Conservation (phyloP, 2,329 filamentous ascomycete genomes). For the Ramularia collo-cygni region DNA sequence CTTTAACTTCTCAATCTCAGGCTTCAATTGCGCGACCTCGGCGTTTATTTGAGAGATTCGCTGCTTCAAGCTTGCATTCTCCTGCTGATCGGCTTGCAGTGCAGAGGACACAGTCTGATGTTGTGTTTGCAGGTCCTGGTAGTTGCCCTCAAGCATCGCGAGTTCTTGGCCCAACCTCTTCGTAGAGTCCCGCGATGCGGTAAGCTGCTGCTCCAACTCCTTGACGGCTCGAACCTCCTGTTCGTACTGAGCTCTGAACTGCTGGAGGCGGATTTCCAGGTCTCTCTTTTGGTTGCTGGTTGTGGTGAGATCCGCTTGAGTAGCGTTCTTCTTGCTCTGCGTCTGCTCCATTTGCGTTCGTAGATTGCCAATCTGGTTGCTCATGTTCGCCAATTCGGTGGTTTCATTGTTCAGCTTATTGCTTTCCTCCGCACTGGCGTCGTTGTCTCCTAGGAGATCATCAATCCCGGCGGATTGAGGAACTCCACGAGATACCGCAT, state of each 20-base stretch:
- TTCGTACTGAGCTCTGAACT: constrained; percentile 83
- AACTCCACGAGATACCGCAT: constrained; percentile 19
- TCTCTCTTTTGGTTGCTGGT: constrained; percentile 83
- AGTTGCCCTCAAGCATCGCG: constrained; percentile 71
- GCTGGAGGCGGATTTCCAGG: constrained; percentile 80
- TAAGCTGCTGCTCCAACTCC: constrained; percentile 75
- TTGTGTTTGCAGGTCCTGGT: constrained; percentile 75
- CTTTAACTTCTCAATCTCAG: constrained; percentile 86
- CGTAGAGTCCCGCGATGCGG: constrained; percentile 68
- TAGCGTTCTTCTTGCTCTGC: constrained; percentile 69
- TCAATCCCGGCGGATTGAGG: constrained; percentile 51
- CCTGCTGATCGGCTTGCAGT: constrained; percentile 78
- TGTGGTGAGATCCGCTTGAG: constrained; percentile 76
- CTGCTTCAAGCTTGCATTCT: constrained; percentile 80
- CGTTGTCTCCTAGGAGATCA: constrained; percentile 84
- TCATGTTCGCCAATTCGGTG: constrained; percentile 87
- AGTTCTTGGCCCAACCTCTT: constrained; percentile 78
- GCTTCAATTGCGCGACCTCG: constrained; percentile 77
- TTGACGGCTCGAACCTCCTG: constrained; percentile 86
- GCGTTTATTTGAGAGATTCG: constrained; percentile 76
- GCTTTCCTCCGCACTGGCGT: constrained; percentile 65
- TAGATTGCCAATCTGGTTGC: constrained; percentile 86
- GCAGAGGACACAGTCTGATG: constrained; percentile 68
- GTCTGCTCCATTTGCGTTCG: constrained; percentile 93
- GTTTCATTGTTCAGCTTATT: constrained; percentile 85